Percentiles rank a stretch among this genome's conserved stretches.
These are phyloP conservation scores for Mycena floridula DNA, from an alignment of 768 basidiomycete species.

Conservation along the genomic window DNA sequence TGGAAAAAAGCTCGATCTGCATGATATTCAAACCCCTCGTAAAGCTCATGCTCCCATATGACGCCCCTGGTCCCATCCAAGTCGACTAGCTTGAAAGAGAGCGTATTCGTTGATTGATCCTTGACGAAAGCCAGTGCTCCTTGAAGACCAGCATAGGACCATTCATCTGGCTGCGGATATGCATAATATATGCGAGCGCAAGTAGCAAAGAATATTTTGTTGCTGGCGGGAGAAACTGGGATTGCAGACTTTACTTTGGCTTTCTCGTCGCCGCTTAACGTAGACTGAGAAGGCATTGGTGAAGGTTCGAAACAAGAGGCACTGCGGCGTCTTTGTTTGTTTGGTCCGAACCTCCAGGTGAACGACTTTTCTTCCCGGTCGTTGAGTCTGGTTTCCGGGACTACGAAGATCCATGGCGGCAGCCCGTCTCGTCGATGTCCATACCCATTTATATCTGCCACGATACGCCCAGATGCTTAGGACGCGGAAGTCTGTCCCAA, in stretches of 20 bases:
- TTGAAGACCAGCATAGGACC: slow-evolving; percentile 85
- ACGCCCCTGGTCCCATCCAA: slow-evolving; percentile 77
- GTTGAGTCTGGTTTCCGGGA: too few species aligned
- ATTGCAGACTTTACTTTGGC: slow-evolving; percentile 62
- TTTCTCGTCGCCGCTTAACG: slow-evolving; percentile 73
- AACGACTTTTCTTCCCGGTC: too few species aligned
- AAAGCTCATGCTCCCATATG: slow-evolving; percentile 92
- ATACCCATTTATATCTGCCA: slow-evolving; percentile 83
- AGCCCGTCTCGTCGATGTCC: slow-evolving; percentile 56
- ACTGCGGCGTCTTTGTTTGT: too few species aligned
- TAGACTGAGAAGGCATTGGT: slow-evolving; percentile 73
- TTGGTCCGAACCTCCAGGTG: too few species aligned
- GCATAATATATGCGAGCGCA: slow-evolving; percentile 90
- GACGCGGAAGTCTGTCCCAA: slow-evolving; percentile 55
- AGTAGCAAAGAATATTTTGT: slow-evolving; percentile 80
- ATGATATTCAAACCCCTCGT: slow-evolving; percentile 72
- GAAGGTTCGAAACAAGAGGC: too few species aligned
- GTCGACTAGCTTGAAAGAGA: slow-evolving; percentile 79
- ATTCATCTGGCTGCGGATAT: slow-evolving; percentile 64
- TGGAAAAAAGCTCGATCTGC: slow-evolving; percentile 90
- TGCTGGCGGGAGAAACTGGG: slow-evolving; percentile 31
- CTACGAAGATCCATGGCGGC: slow-evolving; percentile 3
- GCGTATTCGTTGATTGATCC: slow-evolving; percentile 49
- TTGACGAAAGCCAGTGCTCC: slow-evolving; percentile 75
- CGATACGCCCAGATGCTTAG: slow-evolving; percentile 70